These are phyloP conservation scores for Cystobasidiaceae sp. DNA, from an alignment of 1,284 basidiomycete genomes.

Conservation along the genomic window DNA sequence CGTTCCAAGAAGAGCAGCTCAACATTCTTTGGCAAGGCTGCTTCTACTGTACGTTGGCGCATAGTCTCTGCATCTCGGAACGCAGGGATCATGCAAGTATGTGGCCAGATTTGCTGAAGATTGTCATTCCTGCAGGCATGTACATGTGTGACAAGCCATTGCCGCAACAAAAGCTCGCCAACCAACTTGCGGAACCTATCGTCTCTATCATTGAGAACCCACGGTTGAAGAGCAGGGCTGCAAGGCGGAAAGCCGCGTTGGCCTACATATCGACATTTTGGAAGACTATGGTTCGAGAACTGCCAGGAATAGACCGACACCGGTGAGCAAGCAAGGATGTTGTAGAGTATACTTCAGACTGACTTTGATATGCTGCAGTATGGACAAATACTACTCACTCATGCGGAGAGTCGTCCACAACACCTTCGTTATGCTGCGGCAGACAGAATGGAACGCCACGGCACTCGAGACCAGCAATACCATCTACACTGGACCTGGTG, in stretches of 20 bases:
- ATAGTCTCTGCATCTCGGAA: neutral
- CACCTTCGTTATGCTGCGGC: conserved; percentile 70
- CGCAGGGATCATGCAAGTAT: neutral
- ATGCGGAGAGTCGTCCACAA: conserved; percentile 81
- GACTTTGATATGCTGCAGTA: conserved; percentile 51
- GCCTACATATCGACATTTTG: conserved; percentile 83
- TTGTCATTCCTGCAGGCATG: conserved; percentile 16
- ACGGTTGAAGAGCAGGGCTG: conserved; percentile 37
- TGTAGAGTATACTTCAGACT: neutral
- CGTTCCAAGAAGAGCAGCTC: conserved; percentile 21
- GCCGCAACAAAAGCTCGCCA: conserved; percentile 85
- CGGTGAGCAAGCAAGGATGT: conserved; percentile 55
- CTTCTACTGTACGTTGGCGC: conserved; percentile 25
- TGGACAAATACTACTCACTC: conserved; percentile 97
- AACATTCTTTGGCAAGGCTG: conserved; percentile 29
- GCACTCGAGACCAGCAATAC: conserved; percentile 60
- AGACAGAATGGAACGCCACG: conserved; percentile 61
- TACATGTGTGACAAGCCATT: conserved; percentile 71
- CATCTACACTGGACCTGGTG: conserved; percentile 60
- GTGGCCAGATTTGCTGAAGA: neutral
- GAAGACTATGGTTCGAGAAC: conserved; percentile 81
- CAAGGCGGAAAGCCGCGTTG: conserved; percentile 53
- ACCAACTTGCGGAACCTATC: conserved; percentile 74
- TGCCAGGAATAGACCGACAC: conserved; percentile 83
- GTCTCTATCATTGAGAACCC: conserved; percentile 58